Conservation (phyloP, 1,284 basidiomycete species). For the Gomphus bonarii region DNA sequence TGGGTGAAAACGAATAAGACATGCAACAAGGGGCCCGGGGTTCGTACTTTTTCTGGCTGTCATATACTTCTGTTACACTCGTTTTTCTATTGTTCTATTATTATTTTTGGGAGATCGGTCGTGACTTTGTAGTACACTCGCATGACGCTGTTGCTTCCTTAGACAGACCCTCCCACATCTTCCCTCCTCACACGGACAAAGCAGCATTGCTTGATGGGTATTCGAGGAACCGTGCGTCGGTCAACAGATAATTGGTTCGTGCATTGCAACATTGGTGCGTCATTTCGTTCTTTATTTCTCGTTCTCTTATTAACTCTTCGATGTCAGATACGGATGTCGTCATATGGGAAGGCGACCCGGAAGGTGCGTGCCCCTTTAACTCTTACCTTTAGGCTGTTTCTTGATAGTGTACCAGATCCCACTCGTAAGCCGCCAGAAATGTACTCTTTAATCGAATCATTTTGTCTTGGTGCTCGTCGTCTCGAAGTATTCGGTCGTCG, state of each 20-base stretch:
- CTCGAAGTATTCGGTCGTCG: conserved; percentile 80
- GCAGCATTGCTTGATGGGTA: conserved; percentile 98
- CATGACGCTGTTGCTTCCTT: conserved; percentile 8
- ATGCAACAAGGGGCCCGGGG: conserved; percentile 63
- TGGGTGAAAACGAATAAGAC: conserved; percentile 89
- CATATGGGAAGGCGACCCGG: conserved; percentile 82
- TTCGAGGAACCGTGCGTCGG: conserved; percentile 89
- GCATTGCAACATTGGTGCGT: conserved; percentile 89
- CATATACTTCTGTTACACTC: not conserved
- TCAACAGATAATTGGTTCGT: conserved; percentile 94
- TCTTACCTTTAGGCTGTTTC: not conserved
- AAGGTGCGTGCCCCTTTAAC: conserved; percentile 20
- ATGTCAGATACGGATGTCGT: conserved; percentile 86
- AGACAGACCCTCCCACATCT: conserved; percentile 76
- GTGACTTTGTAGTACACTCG: conserved; percentile 7
- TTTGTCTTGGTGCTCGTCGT: conserved; percentile 88
- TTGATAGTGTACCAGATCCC: conserved; percentile 37
- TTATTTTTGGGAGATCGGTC: not conserved
- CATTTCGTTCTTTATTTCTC: not conserved
- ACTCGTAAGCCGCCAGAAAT: conserved; percentile 88
- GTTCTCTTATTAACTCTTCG: not conserved
- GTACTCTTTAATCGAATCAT: conserved; percentile 94
- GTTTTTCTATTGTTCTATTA: not conserved
- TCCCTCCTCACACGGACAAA: conserved; percentile 82
- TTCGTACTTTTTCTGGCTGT: conserved; percentile 27